Evolutionary conservation across 2,329 filamentous ascomycete species (phyloP).

Genomic region (Nigrospora osmanthi): DNA sequence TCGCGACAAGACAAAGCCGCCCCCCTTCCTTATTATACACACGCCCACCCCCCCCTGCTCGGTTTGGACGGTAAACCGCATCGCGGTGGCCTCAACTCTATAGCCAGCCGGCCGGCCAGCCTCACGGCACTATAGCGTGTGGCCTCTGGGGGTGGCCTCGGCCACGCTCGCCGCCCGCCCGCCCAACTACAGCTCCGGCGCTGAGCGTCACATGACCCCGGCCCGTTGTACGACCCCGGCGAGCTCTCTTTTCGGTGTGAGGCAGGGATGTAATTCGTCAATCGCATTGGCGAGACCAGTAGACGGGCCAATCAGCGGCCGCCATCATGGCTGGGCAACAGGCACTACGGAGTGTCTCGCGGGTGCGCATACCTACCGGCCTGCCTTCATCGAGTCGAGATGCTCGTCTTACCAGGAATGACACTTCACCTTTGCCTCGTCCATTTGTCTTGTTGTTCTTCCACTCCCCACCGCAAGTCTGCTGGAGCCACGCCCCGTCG

Average conservation of each 20-base stretch:
- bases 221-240: no score
- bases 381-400: conserved; percentile 2
- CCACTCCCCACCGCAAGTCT: conserved; percentile 1
- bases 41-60: no score
- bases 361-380: not conserved
- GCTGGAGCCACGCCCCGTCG: conserved; percentile 1
- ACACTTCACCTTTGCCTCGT: conserved; percentile 1
- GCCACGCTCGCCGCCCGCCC: no score
- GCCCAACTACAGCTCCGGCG: no score
- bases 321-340: not conserved
- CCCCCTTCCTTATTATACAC: no score
- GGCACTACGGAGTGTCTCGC: conserved; percentile 1
- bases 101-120: no score
- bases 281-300: not conserved
- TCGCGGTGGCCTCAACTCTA: no score
- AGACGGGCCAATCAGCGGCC: not conserved
- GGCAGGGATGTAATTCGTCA: conserved; percentile 3
- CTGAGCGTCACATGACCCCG: no score
- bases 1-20: no score
- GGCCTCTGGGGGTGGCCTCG: no score
- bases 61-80: no score
- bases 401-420: conserved; percentile 3
- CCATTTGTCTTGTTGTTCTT: conserved; percentile 3
- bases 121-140: no score
- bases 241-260: not conserved